Base-by-base conservation (phyloP, 2,329 filamentous ascomycete genomes). In the Alternaria sp. region DNA sequence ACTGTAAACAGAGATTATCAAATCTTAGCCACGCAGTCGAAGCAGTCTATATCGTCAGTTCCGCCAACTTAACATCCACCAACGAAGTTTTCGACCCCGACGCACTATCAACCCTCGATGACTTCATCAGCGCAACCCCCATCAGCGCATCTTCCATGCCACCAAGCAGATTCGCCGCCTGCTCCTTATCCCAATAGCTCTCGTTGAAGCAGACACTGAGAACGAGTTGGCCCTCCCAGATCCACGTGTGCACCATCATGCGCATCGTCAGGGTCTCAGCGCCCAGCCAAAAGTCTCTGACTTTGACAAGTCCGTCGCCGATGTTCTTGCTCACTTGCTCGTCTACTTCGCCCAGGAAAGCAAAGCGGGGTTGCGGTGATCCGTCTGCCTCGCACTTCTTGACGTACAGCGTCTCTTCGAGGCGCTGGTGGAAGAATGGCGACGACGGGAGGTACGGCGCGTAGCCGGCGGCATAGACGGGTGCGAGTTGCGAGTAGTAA, bases 211-310 rank as follows among this genome's bases (percentile, higher is more conserved):
- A 71, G 36, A 67, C 63, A 30, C 69, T 72, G 15, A 69, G 70
- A 17, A 67, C 60, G 9, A 72, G 63, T 49, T 70, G 54, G 21
- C 57, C 65, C 17, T 73, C 62, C 59, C 64, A 72, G 12, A 72
- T 62, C 71, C 71, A 73, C 1, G 64, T 64, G 49, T 73, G 71
- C 32, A 73, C 71, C 68, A 73, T 72, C 62, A 65, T 72, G 15
- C 70, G 58, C 65, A 66, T 68, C n/a, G 68, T 69, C 45, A 73
- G 57, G 6, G 66, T 71, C 54, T 73, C 71, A 1, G 62, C 67
- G 8, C 71, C 71, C 15, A 73, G 46, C 71, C 71, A 73, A 17
- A 73, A 73, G 32, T 71, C 69, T 10, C 59, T 66, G 10, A 73
- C 68, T 13, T 60, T 45, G 6, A 73, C 69, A 2, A 69, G 57